Evolutionary conservation across 1,284 basidiomycete genomes (phyloP).

Genomic region (Sanghuangporus sanghuang): DNA sequence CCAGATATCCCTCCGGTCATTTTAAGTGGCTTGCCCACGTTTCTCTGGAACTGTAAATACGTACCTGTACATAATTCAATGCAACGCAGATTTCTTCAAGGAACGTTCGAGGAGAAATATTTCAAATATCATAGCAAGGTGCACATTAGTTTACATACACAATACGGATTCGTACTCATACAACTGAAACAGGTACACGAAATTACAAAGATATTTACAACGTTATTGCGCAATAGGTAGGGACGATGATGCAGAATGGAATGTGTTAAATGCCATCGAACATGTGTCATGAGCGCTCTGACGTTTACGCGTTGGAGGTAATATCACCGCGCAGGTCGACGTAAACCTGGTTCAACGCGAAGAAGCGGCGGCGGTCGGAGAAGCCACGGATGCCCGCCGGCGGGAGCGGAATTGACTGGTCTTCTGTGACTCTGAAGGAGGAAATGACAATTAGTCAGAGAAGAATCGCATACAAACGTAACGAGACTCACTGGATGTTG

Average conservation of each 20-base stretch:
- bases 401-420: slow-evolving; percentile 13
- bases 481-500: slow-evolving; percentile 12
- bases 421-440: not conserved
- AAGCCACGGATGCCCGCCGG: slow-evolving; percentile 9
- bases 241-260: not conserved
- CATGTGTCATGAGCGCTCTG: not conserved
- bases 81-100: too few relatives aligned
- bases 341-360: slow-evolving; percentile 14
- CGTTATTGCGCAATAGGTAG: too few relatives aligned
- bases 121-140: too few relatives aligned
- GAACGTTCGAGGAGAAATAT: too few relatives aligned
- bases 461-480: not conserved
- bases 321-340: slow-evolving; percentile 7
- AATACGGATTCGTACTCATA: too few relatives aligned
- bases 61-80: not conserved
- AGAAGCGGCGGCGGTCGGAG: slow-evolving; percentile 10
- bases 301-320: not conserved
- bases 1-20: slow-evolving; percentile 76
- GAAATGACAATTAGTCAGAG: not conserved
- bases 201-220: too few relatives aligned
- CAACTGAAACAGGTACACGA: too few relatives aligned
- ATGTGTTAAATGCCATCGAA: not conserved
- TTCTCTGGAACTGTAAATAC: not conserved
- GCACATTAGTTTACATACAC: too few relatives aligned
- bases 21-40: slow-evolving; percentile 33